Conservation (phyloP, 108 stramenopile genomes). For the Nitzschia sp. region DNA sequence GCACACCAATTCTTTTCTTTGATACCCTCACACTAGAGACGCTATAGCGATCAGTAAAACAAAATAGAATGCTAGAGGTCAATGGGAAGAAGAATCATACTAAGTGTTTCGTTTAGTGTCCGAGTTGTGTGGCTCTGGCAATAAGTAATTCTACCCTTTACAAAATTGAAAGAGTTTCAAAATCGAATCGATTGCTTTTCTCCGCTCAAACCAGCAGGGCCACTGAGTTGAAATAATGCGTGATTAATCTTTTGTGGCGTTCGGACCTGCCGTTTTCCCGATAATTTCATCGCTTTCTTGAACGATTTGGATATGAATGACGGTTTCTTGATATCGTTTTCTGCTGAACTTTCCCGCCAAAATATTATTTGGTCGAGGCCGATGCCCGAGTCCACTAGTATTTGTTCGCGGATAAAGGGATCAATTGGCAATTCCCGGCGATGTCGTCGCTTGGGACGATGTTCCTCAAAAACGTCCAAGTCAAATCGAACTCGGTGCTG, state of each 20-base stretch:
- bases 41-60: neutral
- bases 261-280: neutral
- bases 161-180: too few relatives aligned
- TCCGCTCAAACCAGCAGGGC: neutral
- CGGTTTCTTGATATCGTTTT: neutral
- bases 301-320: neutral
- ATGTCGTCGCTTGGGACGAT: conserved; percentile 4
- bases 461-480: conserved; percentile 14
- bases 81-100: too few relatives aligned
- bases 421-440: neutral
- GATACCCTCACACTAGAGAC: conserved; percentile 31
- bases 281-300: neutral
- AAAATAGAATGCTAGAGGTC: neutral
- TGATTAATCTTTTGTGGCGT: neutral
- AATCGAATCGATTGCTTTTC: neutral
- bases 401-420: neutral
- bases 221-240: neutral
- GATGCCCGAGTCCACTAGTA: neutral
- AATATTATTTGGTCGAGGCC: neutral
- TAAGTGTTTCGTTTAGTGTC: too few relatives aligned
- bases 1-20: conserved; percentile 55
- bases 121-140: too few relatives aligned
- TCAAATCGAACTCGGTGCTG: neutral
- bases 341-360: neutral
- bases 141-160: too few relatives aligned